A percentile compares a stretch with the other conserved stretches of the same genome.
Conservation (phyloP, 208 protist genomes). For the Porcisia hertigi region DNA sequence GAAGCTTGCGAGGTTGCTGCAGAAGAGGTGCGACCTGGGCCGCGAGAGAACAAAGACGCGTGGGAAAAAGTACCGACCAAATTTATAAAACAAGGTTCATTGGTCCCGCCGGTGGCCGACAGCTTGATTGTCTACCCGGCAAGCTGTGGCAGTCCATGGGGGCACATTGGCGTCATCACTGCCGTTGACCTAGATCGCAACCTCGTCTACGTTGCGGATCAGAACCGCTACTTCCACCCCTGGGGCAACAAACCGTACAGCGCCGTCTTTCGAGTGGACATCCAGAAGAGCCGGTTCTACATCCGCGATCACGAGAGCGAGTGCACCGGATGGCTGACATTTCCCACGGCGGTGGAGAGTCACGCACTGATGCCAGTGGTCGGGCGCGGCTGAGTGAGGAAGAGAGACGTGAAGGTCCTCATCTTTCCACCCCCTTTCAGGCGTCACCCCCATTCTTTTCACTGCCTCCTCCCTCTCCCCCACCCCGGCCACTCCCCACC, state of each 20-base stretch:
- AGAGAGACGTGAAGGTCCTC: background rate
- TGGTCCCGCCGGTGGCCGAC: constrained; percentile 42
- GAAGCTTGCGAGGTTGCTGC: constrained; percentile 1
- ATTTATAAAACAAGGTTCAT: constrained; percentile 58
- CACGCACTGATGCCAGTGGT: background rate
- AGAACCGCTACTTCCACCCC: constrained; percentile 80
- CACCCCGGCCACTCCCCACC: too few species aligned
- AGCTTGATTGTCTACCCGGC: constrained; percentile 84
- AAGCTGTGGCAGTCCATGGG: constrained; percentile 55
- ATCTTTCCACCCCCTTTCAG: background rate
- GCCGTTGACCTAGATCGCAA: constrained; percentile 36
- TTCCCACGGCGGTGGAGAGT: constrained; percentile 24
- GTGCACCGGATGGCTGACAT: constrained; percentile 58
- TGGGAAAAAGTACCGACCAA: constrained; percentile 46
- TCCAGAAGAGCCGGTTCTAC: constrained; percentile 49
- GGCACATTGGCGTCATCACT: constrained; percentile 85
- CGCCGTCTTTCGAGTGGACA: constrained; percentile 52
- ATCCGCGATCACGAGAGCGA: constrained; percentile 65
- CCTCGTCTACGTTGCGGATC: constrained; percentile 68
- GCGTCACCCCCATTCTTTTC: too few species aligned
- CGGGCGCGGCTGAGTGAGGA: background rate
- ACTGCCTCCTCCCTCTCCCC: too few species aligned
- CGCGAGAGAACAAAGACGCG: constrained; percentile 21
- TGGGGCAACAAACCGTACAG: constrained; percentile 60
- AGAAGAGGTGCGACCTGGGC: background rate